Evolutionary conservation across 495 filamentous ascomycete genomes (phyloP).

Genomic region (Penicillium taxi): DNA sequence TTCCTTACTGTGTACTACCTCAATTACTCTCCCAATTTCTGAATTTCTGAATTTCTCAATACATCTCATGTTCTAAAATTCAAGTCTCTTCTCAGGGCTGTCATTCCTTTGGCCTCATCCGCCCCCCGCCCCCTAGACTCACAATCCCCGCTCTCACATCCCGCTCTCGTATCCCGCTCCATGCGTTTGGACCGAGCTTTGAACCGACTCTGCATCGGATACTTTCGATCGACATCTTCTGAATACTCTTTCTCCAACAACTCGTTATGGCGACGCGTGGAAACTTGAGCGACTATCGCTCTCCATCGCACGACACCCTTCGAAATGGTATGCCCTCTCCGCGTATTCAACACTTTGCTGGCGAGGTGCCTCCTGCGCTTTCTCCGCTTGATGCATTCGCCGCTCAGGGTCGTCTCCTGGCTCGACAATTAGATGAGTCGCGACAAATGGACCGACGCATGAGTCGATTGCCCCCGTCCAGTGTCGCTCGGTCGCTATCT

Average conservation of each 20-base stretch:
- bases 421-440: constrained; percentile 77
- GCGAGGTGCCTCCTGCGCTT: constrained; percentile 82
- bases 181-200: too few species aligned
- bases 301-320: constrained; percentile 53
- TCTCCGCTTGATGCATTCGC: constrained; percentile 94
- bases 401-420: constrained; percentile 75
- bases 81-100: constrained; percentile 20
- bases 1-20: constrained; percentile 15
- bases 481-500: constrained; percentile 67
- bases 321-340: constrained; percentile 52
- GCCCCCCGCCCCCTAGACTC: constrained; percentile 9
- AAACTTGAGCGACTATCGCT: constrained; percentile 54
- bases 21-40: constrained; percentile 5
- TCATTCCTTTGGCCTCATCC: constrained; percentile 32
- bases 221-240: too few species aligned
- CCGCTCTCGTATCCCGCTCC: background rate
- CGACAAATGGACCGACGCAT: constrained; percentile 60
- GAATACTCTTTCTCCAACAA: background rate
- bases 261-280: constrained; percentile 47
- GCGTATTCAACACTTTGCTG: constrained; percentile 64
- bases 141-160: background rate
- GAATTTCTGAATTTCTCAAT: constrained; percentile 5
- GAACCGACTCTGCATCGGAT: too few species aligned
- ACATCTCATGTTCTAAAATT: constrained; percentile 3
- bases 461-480: constrained; percentile 75